Evolutionary conservation across 208 protist genomes (phyloP), one percentile per base, ranked within the genome.

Genomic region (Kentomonas sorsogonicus): DNA sequence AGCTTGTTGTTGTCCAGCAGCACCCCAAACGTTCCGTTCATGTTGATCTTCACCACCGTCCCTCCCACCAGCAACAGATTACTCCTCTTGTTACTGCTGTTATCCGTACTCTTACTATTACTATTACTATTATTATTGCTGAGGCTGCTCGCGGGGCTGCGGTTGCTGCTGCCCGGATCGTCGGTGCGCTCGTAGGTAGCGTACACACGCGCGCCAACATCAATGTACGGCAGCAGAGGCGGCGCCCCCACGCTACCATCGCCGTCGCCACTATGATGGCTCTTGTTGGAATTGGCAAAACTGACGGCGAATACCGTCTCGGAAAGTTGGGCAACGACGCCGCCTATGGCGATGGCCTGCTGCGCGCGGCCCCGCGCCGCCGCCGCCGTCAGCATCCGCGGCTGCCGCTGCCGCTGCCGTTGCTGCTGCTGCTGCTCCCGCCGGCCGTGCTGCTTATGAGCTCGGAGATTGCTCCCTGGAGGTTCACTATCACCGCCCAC

Each of bases 1-100:
- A 90, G 69, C 29, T 70, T 75, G 63, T 88, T 78, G 69, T 91
- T 83, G 55, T 94, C 87, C 11, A 94, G 70, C 43, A 91, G 61
- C 22, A 94, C 83, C 11, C 68, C 79, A 38, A 87, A 84, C 25
- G 83, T 94, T 11, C 81, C 87, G 60, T 91, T 89, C 3, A 69
- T 66, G 61, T 91, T 89, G 3, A 90, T 74, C 20, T 80, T 77
- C 7, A 86, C 72, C 13, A 94, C 76, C 11, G 90, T 66, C 38
- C 83, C 87, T 16, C 81, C 86, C 48, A 90, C 74, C 9, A 89
- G 55, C 33, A 76, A 69, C 30, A 40, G 26, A 27, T 36, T 9
- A 29, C 50, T 40, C 27, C 44, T 10, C 20, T 23, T 29, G n/a
- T 4, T 30, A 23, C 16, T 13, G 44, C 16, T 50, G 44, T 23